These are phyloP conservation scores for Daldinia childiae DNA, from an alignment of 495 filamentous ascomycete species.

Conservation along the genomic window DNA sequence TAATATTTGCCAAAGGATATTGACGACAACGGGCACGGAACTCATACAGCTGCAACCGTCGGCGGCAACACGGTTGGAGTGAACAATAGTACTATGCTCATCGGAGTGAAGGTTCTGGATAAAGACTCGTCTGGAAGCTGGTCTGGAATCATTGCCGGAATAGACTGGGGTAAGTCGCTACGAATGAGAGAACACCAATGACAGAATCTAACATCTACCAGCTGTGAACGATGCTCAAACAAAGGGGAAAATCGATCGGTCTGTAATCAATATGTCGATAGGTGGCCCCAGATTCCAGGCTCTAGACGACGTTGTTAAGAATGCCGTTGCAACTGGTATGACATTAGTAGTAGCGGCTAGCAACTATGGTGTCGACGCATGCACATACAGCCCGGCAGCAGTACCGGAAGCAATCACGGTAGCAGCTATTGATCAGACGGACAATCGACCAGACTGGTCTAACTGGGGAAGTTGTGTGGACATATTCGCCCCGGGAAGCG, in stretches of 20 bases:
- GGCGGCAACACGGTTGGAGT: slow-evolving; percentile 64
- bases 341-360: slow-evolving; percentile 57
- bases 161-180: slow-evolving; percentile 53
- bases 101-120: slow-evolving; percentile 67
- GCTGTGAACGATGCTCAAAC: slow-evolving; percentile 49
- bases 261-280: slow-evolving; percentile 58
- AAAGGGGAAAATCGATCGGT: slow-evolving; percentile 40
- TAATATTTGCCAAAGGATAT: slow-evolving; percentile 39
- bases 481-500: slow-evolving; percentile 30
- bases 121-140: slow-evolving; percentile 48
- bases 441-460: slow-evolving; percentile 50
- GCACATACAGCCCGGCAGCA: slow-evolving; percentile 55
- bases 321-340: slow-evolving; percentile 51
- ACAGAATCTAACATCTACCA: not conserved
- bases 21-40: slow-evolving; percentile 65
- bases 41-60: slow-evolving; percentile 66
- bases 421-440: slow-evolving; percentile 51
- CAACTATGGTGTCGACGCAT: slow-evolving; percentile 49
- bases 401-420: slow-evolving; percentile 60
- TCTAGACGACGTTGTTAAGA: slow-evolving; percentile 49
- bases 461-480: slow-evolving; percentile 61
- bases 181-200: no score
- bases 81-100: slow-evolving; percentile 63
- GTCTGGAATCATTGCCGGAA: slow-evolving; percentile 59
- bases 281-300: slow-evolving; percentile 53